Base-by-base conservation (phyloP, 1,139 yeast species). In the Yamadazyma jaroonii region DNA sequence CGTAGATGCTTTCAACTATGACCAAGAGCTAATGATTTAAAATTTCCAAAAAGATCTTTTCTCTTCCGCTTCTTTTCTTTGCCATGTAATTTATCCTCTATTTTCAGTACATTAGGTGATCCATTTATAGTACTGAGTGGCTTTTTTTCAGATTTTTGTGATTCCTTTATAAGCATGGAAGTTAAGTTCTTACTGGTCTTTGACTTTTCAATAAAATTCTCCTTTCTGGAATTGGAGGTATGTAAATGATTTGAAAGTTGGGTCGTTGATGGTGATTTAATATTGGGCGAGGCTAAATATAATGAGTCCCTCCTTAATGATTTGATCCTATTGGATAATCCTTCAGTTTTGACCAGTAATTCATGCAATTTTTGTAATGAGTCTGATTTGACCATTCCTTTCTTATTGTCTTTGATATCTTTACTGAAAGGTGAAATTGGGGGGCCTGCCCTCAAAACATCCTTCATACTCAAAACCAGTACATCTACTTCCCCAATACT, bases 361-460 rank as follows among this genome's bases (percentile, higher is more conserved):
- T 50, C 54, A 31, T 54, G 56, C 6, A 55, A 32, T 39, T 47
- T 54, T 32, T 54, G 50, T 11, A 56, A 39, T 7, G 64, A 59
- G 25, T 51, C 54, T 2, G 63, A 57, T 36, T 57, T 56, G 21
- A 46, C 50, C 36, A 60, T 47, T 3, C 33, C 17, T 14, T 48
- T 46, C 24, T 54, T 43, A 4, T 37, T 32, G 14, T 12, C 14
- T 10, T 3, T 2, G 6, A 8, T 20, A n/a, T 20, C 12, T 10
- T 31, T 24, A 5, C 31, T 4, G 13, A 35, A 29, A 9, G 42
- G 43, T 24, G 42, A 32, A 21, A 29, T 35, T 20, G 67, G 68
- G n/a, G 72, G 72, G 2, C 67, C 68, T 6, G 61, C 59, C 42
- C 49, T 47, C 39, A 60, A 52, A 34, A 59, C 58, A 38, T 59